These are phyloP conservation scores for Starmerella bombicola DNA, from an alignment of 805 yeast species.

Conservation along the genomic window DNA sequence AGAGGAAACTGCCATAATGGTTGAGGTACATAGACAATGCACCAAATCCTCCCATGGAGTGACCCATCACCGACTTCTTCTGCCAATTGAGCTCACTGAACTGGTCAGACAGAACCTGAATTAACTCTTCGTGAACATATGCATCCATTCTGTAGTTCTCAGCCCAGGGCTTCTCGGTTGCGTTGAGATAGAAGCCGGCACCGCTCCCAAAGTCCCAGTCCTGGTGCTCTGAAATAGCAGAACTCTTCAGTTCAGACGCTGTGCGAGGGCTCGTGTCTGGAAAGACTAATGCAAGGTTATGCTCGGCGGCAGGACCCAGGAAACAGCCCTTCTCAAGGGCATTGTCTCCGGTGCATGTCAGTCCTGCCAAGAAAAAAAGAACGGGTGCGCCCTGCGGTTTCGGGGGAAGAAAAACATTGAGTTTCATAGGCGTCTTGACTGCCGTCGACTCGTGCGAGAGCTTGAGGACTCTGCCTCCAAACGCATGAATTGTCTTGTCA, in stretches of 20 bases:
- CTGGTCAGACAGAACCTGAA: slow-evolving; percentile 35
- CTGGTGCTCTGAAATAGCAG: slow-evolving; percentile 66
- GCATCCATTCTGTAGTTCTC: slow-evolving; percentile 75
- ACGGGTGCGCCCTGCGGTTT: slow-evolving; percentile 49
- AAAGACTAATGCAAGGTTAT: slow-evolving; percentile 77
- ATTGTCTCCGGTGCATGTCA: slow-evolving; percentile 87
- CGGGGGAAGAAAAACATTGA: slow-evolving; percentile 72
- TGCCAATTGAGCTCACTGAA: slow-evolving; percentile 39
- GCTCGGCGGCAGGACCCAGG: slow-evolving; percentile 60
- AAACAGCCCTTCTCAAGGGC: slow-evolving; percentile 81
- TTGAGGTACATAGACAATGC: slow-evolving; percentile 60
- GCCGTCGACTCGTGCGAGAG: slow-evolving; percentile 56
- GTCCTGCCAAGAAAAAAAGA: slow-evolving; percentile 68
- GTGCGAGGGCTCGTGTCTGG: slow-evolving; percentile 93
- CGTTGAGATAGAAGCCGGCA: slow-evolving; percentile 89
- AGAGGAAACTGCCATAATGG: slow-evolving; percentile 59
- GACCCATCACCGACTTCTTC: slow-evolving; percentile 75
- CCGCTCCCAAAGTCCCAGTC: slow-evolving; percentile 87
- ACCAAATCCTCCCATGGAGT: slow-evolving; percentile 98
- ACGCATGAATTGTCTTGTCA: slow-evolving; percentile 25
- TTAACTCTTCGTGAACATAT: slow-evolving; percentile 66
- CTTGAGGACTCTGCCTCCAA: slow-evolving; percentile 67
- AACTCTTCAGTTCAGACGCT: slow-evolving; percentile 33
- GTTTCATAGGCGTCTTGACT: slow-evolving; percentile 64
- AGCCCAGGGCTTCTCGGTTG: slow-evolving; percentile 60